Conservation (phyloP, 2,329 filamentous ascomycete species). For the Phoma sp. region DNA sequence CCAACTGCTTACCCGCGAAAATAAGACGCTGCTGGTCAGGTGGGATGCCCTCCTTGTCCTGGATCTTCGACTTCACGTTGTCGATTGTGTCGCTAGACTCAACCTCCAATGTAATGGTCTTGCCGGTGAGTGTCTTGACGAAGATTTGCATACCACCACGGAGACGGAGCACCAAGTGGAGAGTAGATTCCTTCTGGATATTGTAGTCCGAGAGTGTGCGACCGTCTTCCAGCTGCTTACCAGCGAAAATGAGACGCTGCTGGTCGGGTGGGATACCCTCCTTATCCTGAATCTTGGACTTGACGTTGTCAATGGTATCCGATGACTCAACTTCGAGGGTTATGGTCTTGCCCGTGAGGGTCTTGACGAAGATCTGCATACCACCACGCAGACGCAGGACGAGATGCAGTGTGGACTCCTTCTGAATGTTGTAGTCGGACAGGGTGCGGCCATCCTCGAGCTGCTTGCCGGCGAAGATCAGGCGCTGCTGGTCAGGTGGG, state of each 20-base stretch:
- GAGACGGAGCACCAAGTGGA: conserved; percentile 84
- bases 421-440: conserved; percentile 64
- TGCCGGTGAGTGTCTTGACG: conserved; percentile 71
- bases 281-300: conserved; percentile 97
- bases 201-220: conserved; percentile 92
- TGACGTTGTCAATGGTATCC: conserved; percentile 95
- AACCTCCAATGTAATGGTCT: conserved; percentile 93
- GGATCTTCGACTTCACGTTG: conserved; percentile 92
- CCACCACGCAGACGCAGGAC: conserved; percentile 75
- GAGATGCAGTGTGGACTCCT: conserved; percentile 73
- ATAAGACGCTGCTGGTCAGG: conserved; percentile 94
- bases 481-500: conserved; percentile 63
- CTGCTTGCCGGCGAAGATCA: conserved; percentile 66
- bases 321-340: conserved; percentile 72
- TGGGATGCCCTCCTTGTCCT: conserved; percentile 79
- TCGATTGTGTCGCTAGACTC: conserved; percentile 91
- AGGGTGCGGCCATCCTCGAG: conserved; percentile 64
- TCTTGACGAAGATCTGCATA: conserved; percentile 70
- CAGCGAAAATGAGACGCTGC: conserved; percentile 94
- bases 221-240: conserved; percentile 95
- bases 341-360: conserved; percentile 68
- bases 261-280: conserved; percentile 96
- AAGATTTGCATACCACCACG: conserved; percentile 76
- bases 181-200: conserved; percentile 90
- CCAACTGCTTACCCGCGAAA: conserved; percentile 91